A percentile compares a stretch with the other conserved stretches of the same genome.
Evolutionary conservation across 78 protist genomes (phyloP).

Genomic region (Cavenderia fasciculata): DNA sequence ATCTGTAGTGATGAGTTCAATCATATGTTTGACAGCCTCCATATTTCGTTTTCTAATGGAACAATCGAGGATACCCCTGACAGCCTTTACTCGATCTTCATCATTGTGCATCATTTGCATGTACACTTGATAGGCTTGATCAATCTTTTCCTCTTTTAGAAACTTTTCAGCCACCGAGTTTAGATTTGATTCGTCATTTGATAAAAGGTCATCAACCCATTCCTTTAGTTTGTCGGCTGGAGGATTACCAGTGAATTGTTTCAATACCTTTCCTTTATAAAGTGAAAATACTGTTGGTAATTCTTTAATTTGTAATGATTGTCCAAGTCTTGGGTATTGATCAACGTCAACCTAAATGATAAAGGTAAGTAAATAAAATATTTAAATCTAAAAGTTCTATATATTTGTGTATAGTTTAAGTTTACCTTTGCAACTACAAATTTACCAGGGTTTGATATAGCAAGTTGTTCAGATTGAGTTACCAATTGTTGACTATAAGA

Average conservation of each 20-base stretch:
- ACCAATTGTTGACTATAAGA: slow-evolving; percentile 8
- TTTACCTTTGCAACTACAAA: background rate
- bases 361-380: background rate
- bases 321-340: background rate
- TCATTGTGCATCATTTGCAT: too few relatives aligned
- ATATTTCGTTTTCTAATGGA: background rate
- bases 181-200: background rate
- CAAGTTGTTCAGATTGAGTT: background rate
- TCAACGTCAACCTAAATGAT: background rate
- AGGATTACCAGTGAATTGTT: background rate
- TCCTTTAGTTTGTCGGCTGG: background rate
- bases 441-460: background rate
- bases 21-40: background rate
- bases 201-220: background rate
- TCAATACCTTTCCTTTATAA: background rate
- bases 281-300: slow-evolving; percentile 18
- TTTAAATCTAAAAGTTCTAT: background rate
- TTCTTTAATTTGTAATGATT: background rate
- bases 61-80: background rate
- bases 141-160: too few relatives aligned
- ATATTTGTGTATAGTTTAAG: background rate
- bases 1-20: background rate
- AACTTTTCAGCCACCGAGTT: too few relatives aligned
- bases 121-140: too few relatives aligned
- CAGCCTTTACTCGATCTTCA: too few relatives aligned